Evolutionary conservation across 192 early-diverging fungal species (phyloP).

Genomic region (Borealophlyctis nickersoniae): DNA sequence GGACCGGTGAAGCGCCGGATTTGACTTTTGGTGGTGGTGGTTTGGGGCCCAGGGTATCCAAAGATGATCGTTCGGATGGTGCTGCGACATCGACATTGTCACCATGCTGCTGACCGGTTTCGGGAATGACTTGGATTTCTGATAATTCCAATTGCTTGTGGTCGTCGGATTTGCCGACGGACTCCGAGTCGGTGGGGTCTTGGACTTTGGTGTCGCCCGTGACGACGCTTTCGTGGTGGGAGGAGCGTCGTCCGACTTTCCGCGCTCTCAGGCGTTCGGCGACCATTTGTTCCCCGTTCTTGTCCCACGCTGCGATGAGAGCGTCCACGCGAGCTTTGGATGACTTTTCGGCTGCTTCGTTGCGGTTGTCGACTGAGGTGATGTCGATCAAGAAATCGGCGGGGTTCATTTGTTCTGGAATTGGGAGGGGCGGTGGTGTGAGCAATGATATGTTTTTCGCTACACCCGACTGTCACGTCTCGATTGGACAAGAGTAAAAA

Average conservation of each 20-base stretch:
- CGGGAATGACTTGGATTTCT: too few relatives aligned
- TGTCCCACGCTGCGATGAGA: conserved; percentile 28
- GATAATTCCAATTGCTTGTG: too few relatives aligned
- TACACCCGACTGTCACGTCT: too few relatives aligned
- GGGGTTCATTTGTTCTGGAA: conserved; percentile 62
- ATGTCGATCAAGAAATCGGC: conserved; percentile 69
- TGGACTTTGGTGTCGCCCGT: not conserved
- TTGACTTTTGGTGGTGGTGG: too few relatives aligned
- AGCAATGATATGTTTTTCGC: too few relatives aligned
- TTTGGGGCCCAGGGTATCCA: too few relatives aligned
- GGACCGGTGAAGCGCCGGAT: conserved; percentile 28
- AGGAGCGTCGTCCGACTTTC: too few relatives aligned
- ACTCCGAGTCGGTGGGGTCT: conserved; percentile 1
- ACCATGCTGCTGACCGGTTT: too few relatives aligned
- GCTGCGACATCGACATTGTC: too few relatives aligned
- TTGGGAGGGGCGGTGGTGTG: too few relatives aligned
- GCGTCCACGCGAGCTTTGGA: conserved; percentile 14
- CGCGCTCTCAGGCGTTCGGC: not conserved
- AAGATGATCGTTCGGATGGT: too few relatives aligned
- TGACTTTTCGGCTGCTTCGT: conserved; percentile 20
- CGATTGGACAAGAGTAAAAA: too few relatives aligned
- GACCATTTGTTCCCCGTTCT: not conserved
- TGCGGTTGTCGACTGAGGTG: conserved; percentile 38
- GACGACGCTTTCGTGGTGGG: not conserved
- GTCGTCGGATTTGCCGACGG: not conserved